phyloP scores from a whole-genome alignment of 179 eudicot genomes.

The Heliamphora pulchella region DNA sequence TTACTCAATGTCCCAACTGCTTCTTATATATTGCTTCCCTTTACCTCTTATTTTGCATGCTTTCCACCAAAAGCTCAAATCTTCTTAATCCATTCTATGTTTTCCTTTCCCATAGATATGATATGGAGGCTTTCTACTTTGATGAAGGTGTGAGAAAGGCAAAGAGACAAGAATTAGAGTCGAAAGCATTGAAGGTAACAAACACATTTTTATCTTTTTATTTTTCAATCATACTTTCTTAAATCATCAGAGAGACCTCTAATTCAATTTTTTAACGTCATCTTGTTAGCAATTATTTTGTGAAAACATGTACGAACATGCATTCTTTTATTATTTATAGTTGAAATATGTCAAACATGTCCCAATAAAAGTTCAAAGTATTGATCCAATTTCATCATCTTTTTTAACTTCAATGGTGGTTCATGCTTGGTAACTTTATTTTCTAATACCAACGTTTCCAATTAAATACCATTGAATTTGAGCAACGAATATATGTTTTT shows the following conservation, averaged over 20 bases:
- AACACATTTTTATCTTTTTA: neutral
- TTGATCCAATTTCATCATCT: neutral
- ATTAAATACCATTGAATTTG: neutral
- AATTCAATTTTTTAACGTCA: neutral
- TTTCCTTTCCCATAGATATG: slow-evolving; percentile 16
- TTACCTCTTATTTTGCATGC: neutral
- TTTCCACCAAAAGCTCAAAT: neutral
- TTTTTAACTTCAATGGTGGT: neutral
- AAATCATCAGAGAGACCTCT: neutral
- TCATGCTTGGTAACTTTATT: neutral
- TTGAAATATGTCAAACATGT: too few species aligned
- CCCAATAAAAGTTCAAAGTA: too few species aligned
- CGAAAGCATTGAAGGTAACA: slow-evolving; percentile 19
- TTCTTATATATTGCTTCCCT: too few species aligned
- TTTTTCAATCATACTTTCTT: neutral
- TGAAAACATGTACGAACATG: neutral
- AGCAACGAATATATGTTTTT: neutral
- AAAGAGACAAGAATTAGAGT: slow-evolving; percentile 21
- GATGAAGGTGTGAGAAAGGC: slow-evolving; percentile 26
- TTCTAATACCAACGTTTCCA: neutral
- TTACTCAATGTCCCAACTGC: too few species aligned
- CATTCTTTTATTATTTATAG: neutral
- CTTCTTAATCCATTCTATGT: neutral
- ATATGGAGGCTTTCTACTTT: slow-evolving; percentile 23
- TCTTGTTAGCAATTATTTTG: neutral